phyloP scores from a whole-genome alignment of 805 yeast species.

The Candida qinlingensis region DNA sequence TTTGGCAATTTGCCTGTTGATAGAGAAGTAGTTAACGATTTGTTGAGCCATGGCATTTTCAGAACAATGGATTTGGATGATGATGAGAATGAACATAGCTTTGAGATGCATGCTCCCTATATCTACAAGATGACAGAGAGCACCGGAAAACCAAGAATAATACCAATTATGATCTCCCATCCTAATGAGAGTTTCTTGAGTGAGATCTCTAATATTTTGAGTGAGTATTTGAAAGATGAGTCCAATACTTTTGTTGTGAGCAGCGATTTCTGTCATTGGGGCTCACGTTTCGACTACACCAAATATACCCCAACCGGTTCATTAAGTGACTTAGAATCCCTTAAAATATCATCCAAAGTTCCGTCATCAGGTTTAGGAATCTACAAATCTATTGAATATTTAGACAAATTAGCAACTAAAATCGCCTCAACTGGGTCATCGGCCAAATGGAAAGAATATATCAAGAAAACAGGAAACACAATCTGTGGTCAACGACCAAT shows the following conservation, averaged over 20 bases:
- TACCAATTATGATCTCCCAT: constrained; percentile 80
- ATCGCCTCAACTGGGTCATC: constrained; percentile 54
- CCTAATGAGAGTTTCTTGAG: constrained; percentile 40
- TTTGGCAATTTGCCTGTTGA: constrained; percentile 74
- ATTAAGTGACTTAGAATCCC: constrained; percentile 13
- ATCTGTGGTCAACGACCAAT: constrained; percentile 91
- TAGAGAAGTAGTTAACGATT: constrained; percentile 31
- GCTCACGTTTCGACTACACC: constrained; percentile 55
- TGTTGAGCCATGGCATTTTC: constrained; percentile 41
- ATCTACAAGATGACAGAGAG: constrained; percentile 44
- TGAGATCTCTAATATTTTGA: constrained; percentile 41
- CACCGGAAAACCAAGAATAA: constrained; percentile 39
- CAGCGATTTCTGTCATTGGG: constrained; percentile 97
- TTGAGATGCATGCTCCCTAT: constrained; percentile 92
- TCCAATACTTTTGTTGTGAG: constrained; percentile 70
- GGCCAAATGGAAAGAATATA: constrained; percentile 59
- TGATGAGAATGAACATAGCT: constrained; percentile 86
- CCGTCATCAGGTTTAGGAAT: constrained; percentile 38
- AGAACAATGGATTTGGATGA: constrained; percentile 48
- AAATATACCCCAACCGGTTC: constrained; percentile 34
- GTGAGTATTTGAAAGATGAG: constrained; percentile 48
- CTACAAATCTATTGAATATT: constrained; percentile 61
- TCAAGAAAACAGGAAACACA: constrained; percentile 72
- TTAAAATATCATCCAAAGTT: constrained; percentile 6
- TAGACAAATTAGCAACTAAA: constrained; percentile 71